Base-by-base conservation (phyloP, 345 rosid genomes). In the Combretum micranthum region DNA sequence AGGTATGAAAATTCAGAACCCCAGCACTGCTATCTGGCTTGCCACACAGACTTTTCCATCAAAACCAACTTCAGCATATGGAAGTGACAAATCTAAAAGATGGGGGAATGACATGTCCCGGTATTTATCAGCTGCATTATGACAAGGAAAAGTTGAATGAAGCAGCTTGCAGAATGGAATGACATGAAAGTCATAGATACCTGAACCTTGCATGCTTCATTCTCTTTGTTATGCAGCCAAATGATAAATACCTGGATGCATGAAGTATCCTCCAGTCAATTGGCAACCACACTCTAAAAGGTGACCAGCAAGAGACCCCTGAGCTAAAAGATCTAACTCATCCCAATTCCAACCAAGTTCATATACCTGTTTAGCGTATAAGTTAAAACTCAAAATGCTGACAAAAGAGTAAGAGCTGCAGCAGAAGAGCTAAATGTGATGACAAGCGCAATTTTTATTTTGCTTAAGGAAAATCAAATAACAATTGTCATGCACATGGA, bases 231-330 rank as follows among this genome's bases (percentile, higher is more conserved):
- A 25, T 25, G 26, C 26, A 25, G 26, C 3, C 26, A 25, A 25
- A 25, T 25, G 26, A 44, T 25, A 55, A 45, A 42, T 54, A 91
- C 98, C 92, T 67, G 98, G 95, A 77, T 91, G 98, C 96, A 88
- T 86, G 85, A 83, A 91, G 77, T 88, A 91, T 66, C 98, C 98
- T 57, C 96, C 96, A n/a, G 92, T 91, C 46, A 91, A 92, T 72
- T 91, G 96, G 72, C 95, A 88, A 66, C 98, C 96, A 37, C 96
- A 91, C 75, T 91, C 96, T 53, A 91, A 66, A 71, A 86, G 95
- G 65, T 91, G 98, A 52, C 96, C 92, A 55, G 88, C 92, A 57
- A 88, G 72, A 67, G 90, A 68, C 65, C 98, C 98, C 72, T 88
- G 95, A 18, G 95, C 95, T 63, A 91, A 82, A 72, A 64, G 71